A percentile compares a stretch with the other conserved stretches of the same genome.
Evolutionary conservation across 2,329 filamentous ascomycete genomes (phyloP).

Genomic region (Diaporthe vexans): DNA sequence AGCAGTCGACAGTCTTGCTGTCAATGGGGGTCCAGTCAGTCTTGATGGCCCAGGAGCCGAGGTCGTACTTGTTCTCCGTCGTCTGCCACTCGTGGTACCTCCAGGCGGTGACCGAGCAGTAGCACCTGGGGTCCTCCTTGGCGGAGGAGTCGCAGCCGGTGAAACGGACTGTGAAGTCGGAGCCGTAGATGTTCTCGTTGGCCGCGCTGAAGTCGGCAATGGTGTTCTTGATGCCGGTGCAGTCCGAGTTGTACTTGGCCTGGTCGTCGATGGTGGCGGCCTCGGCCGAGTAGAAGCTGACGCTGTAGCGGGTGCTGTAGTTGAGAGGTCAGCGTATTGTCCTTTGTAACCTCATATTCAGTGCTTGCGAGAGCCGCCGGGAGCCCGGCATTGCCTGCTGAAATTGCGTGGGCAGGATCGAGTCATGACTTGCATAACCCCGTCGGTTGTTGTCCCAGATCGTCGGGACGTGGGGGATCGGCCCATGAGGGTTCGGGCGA

Average conservation of each 20-base stretch:
- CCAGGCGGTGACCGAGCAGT: constrained; percentile 17
- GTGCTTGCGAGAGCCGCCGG: not conserved
- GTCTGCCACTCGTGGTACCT: constrained; percentile 24
- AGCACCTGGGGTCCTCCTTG: not conserved
- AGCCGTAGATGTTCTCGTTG: not conserved
- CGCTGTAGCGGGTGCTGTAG: not conserved
- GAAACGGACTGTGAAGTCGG: not conserved
- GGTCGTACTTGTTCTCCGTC: not conserved
- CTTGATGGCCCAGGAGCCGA: not conserved
- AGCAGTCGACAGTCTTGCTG: constrained; percentile 15
- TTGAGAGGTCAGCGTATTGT: not conserved
- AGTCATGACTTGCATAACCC: constrained; percentile 25
- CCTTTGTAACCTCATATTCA: not conserved
- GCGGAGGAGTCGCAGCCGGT: not conserved
- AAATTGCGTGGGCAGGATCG: not conserved
- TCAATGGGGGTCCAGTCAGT: not conserved
- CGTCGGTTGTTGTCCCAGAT: not conserved
- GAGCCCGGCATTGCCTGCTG: not conserved
- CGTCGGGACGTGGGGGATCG: not conserved
- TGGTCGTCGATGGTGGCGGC: not conserved
- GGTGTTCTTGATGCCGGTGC: not conserved
- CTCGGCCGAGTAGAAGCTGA: not conserved
- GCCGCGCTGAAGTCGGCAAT: constrained; percentile 9
- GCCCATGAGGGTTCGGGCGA: not conserved
- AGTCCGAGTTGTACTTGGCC: not conserved